Conservation (phyloP, 495 filamentous ascomycete species). For the Corynascus novoguineensis region DNA sequence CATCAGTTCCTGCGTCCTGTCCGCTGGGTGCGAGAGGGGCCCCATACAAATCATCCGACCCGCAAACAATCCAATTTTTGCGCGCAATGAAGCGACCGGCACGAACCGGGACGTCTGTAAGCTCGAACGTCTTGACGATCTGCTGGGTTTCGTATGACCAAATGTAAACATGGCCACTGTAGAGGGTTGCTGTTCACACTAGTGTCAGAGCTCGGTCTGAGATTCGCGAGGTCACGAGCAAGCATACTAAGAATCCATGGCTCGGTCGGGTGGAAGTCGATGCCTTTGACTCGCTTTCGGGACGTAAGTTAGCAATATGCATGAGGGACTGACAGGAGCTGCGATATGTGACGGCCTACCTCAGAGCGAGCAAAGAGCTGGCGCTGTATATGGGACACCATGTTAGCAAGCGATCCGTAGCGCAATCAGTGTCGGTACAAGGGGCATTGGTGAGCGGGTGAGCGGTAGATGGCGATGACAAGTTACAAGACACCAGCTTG, state of each 20-base stretch:
- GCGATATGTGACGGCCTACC: conserved; percentile 63
- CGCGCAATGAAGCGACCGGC: conserved; percentile 94
- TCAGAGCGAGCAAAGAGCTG: conserved; percentile 35
- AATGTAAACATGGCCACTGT: conserved; percentile 98
- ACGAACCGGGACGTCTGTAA: conserved; percentile 96
- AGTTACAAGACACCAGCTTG: no score
- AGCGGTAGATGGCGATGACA: no score
- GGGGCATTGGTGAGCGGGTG: no score
- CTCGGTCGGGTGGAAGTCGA: conserved; percentile 94
- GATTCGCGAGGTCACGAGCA: background rate
- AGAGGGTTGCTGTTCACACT: conserved; percentile 55
- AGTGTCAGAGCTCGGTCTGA: background rate
- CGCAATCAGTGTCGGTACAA: background rate
- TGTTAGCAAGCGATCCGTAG: conserved; percentile 15
- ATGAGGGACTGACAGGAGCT: conserved; percentile 58
- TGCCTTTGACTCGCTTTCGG: conserved; percentile 91
- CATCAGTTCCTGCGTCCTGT: background rate
- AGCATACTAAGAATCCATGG: conserved; percentile 82
- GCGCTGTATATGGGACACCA: conserved; percentile 31
- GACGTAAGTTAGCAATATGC: conserved; percentile 3
- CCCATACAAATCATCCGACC: conserved; percentile 94
- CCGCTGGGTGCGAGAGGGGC: background rate
- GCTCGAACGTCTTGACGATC: conserved; percentile 98
- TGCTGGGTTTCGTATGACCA: conserved; percentile 98
- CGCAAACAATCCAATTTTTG: conserved; percentile 99